Base-by-base conservation (phyloP, 2,329 filamentous ascomycete genomes). In the Calonectria pseudoturangicola region DNA sequence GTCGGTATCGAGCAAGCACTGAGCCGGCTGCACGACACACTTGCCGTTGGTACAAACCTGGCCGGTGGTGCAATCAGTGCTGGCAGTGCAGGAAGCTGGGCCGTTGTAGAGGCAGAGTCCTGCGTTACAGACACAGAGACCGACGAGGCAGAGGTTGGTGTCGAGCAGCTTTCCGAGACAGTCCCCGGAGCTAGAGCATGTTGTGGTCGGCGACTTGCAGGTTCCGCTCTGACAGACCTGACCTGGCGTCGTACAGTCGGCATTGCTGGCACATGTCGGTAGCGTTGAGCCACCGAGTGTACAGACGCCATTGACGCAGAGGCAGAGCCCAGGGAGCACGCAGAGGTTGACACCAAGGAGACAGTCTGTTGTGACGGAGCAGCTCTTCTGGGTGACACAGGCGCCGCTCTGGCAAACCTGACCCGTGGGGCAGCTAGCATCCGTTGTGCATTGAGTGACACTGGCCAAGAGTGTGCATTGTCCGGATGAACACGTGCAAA, bases 281-380 rank as follows among this genome's bases (percentile, higher is more conserved):
- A 60, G 60, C 15, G 64, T 64, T 10, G 64, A 67, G 47, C 63
- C 45, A 18, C 71, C 66, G 1, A 76, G 70, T 6, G 45, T 45
- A 27, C 75, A 76, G 25, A 71, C 48, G 3, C 74, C 74, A 41
- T 74, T 72, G 62, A 75, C 10, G 36, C 75, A 77, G n/a, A 64
- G 16, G 18, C 75, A 77, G 13, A 69, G 15, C 9, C 68, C 68
- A 0, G 72, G 68, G 9, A 76, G 60, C 12, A 66, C 28, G 27
- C 75, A 76, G 6, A 76, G 21, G 21, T 74, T 64, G 15, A 72
- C 16, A 27, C 66, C 68, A 9, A 54, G 15, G 2, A 74, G 25
- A n/a, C 75, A 76, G 12, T 73, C 66, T 30, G 7, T 25, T 0
- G 51, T 27, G 10, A 18, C 33, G 4, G 25, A 28, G 39, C 75